Base-by-base conservation (phyloP, 2,329 filamentous ascomycete species). In the Arthrinium phaeospermum region DNA sequence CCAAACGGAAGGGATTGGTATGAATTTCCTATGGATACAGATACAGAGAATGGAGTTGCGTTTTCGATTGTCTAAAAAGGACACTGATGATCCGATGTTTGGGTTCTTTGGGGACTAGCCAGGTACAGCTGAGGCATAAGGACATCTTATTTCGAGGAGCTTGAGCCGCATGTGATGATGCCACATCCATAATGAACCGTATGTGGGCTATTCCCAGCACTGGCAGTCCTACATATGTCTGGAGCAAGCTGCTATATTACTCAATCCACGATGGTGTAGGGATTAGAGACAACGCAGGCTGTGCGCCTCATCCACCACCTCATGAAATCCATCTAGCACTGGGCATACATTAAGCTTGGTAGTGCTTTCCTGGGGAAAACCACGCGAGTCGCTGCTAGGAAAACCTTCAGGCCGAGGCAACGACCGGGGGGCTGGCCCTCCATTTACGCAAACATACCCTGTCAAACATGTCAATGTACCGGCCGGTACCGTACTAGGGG, bases 291-390 rank as follows among this genome's bases (percentile, higher is more conserved):
- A 1, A 10, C n/a, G 19, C n/a, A 41, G n/a, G 34, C 3, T 64
- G 27, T 30, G 27, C 4, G 19, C 30, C 34, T 61, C 16, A 61
- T 22, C 30, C 53, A 57, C 51, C 19, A n/a, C 16, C 16, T 61
- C 14, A 27, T 30, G 16, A 37, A 61, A 10, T 34, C 27, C 53
- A 10, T 37, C 16, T 61, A 61, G 16, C 53, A 41, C 37, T 41
- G 37, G 37, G 37, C 37, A 41, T 41, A 41, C 10, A 22, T 37
- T 61, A 37, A 37, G 53, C 16, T 37, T 61, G 16, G 53, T 41
- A 19, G 30, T 64, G 57, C 57, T 64, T 64, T 64, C 57, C 34
- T 64, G 57, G 57, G 57, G 57, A 64, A 57, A 41, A 41, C 57
- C 57, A 64, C 57, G 34, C 57, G 57, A 64, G 34, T 64, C 57